These are phyloP conservation scores for Nyssa sinensis DNA, from an alignment of 148 eudicot genomes.

Conservation along the genomic window DNA sequence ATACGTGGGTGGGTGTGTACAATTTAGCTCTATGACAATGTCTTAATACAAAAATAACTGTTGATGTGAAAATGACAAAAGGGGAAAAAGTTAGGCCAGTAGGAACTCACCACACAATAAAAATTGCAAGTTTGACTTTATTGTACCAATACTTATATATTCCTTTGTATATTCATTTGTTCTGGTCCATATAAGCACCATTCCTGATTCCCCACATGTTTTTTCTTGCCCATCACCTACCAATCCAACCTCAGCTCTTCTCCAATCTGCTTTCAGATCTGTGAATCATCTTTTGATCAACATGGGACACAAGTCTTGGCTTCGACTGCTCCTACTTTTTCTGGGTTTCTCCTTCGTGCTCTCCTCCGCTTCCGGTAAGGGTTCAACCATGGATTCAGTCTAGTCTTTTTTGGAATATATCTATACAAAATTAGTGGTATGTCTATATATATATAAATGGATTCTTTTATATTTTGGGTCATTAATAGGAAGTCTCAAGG, in stretches of 20 bases:
- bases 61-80: background rate
- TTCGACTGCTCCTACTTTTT: slow-evolving; percentile 14
- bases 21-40: background rate
- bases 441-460: background rate
- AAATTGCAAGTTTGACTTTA: background rate
- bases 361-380: slow-evolving; percentile 25
- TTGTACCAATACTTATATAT: too few species aligned
- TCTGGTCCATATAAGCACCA: background rate
- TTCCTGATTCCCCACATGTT: background rate
- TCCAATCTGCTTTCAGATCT: background rate
- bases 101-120: background rate
- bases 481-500: slow-evolving; percentile 22
- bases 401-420: background rate
- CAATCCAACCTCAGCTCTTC: background rate
- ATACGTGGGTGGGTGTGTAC: too few species aligned
- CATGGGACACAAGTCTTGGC: slow-evolving; percentile 1
- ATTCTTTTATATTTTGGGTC: background rate
- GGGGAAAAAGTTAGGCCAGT: background rate
- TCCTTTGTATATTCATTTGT: too few species aligned
- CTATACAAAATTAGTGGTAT: background rate
- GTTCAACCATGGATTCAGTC: background rate
- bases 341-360: slow-evolving; percentile 16
- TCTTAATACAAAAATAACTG: background rate
- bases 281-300: background rate
- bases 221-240: background rate